Base-by-base conservation (phyloP, 192 early-diverging fungal species). In the Cladochytrium replicatum region DNA sequence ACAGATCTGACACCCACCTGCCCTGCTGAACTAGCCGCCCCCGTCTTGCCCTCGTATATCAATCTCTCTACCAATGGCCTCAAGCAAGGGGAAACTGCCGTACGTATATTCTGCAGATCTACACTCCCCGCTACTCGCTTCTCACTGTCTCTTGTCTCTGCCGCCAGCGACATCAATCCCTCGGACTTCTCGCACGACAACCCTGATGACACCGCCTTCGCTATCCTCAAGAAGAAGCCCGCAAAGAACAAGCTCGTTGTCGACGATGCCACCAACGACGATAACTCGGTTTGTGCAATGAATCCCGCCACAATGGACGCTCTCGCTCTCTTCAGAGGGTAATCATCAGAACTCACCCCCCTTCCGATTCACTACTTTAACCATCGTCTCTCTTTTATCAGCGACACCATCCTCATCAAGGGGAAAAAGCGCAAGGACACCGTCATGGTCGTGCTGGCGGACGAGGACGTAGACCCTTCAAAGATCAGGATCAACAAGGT, bases 201-300 rank as follows among this genome's bases (percentile, higher is more conserved):
- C 23, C 74, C 69, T 31, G 72, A 89, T 43, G 95, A 99, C 73
- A 72, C 84, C 27, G 85, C 94, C 34, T 87, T 89, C 11, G 95
- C 93, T 43, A 99, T 99, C 60, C 71, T 99, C 43, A 89, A 90
- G 60, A 84, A 86, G 57, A 99, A 99, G 66, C 61, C 86, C 0
- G 84, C 92, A 31, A 89, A 89, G n/a, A 99, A 99, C 77, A 99
- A 99, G 77, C 69, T 99, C 42, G 87, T 99, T 71, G 89, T 99
- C 24, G 95, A 97, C 62, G 93, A 97, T 56, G 88, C 91, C 26
- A 84, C 78, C 50, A 96, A 85, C 61, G 93, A 97, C 58, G 95
- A 99, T 72, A 97, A 94, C 71, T 99, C 95, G 17, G 89, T 99
- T 19, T 79, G 86, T 46, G 73, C 84, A 30, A 72, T 99, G 46